Conservation (phyloP, 169 alveolate species). For the Toxoplasma gondii region DNA sequence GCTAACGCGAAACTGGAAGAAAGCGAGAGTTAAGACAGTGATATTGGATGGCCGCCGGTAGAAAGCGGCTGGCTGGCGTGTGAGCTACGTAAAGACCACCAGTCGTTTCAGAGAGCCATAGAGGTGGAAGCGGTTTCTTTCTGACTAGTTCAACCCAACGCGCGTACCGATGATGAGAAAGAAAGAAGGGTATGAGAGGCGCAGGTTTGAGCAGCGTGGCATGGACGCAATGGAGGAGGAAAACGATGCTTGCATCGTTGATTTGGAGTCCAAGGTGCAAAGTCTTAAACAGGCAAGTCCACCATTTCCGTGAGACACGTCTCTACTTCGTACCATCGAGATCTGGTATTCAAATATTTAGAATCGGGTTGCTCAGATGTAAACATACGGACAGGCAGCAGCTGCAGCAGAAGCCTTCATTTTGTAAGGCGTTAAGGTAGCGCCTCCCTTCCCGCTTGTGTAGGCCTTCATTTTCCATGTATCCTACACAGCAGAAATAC, state of each 20-base stretch:
- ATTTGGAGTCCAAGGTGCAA: conserved; percentile 59
- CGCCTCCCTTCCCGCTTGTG: too few species aligned
- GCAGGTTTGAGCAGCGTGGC: conserved; percentile 21
- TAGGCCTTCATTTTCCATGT: too few species aligned
- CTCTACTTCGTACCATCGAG: not conserved
- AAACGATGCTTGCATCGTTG: conserved; percentile 61
- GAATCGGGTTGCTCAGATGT: not conserved
- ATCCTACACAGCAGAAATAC: too few species aligned
- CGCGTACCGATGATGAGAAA: conserved; percentile 63
- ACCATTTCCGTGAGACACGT: not conserved
- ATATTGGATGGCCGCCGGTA: too few species aligned
- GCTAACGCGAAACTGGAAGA: too few species aligned
- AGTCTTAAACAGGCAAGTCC: conserved; percentile 52
- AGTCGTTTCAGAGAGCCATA: too few species aligned
- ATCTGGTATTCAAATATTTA: not conserved
- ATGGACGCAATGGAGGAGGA: conserved; percentile 52
- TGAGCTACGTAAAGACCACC: too few species aligned
- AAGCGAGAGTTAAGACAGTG: too few species aligned
- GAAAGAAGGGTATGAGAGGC: conserved; percentile 58
- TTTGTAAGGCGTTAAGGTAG: not conserved
- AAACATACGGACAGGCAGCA: not conserved
- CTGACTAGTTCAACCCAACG: too few species aligned
- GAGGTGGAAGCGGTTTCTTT: too few species aligned
- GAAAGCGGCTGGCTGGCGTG: too few species aligned
- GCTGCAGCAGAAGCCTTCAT: not conserved